Evolutionary conservation across 805 yeast genomes (phyloP).

Genomic region (Danielozyma ontarioensis): DNA sequence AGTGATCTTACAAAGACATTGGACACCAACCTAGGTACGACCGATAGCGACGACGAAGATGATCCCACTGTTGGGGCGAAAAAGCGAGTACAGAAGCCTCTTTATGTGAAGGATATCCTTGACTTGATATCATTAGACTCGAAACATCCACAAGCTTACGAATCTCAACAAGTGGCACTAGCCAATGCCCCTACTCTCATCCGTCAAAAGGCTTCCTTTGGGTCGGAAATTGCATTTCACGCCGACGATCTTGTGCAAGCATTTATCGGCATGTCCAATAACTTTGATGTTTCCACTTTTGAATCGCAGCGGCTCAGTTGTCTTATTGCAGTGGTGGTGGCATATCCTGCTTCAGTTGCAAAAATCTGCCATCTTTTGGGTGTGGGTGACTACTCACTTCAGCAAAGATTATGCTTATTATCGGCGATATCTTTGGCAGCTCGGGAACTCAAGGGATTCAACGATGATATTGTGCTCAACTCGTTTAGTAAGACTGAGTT

Average conservation of each 20-base stretch:
- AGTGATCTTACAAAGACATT: conserved; percentile 20
- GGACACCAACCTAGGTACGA: not conserved
- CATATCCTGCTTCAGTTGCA: conserved; percentile 40
- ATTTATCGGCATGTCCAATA: conserved; percentile 52
- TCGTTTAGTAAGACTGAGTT: conserved; percentile 26
- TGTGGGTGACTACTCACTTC: conserved; percentile 75
- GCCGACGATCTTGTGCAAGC: conserved; percentile 47
- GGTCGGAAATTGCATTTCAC: conserved; percentile 46
- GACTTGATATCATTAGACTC: conserved; percentile 46
- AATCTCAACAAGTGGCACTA: conserved; percentile 47
- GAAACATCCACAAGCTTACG: conserved; percentile 42
- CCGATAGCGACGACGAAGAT: conserved; percentile 44
- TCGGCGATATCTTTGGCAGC: conserved; percentile 68
- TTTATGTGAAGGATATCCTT: conserved; percentile 71
- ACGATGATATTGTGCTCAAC: conserved; percentile 42
- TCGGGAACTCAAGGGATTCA: conserved; percentile 61
- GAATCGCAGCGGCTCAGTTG: conserved; percentile 62
- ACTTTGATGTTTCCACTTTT: conserved; percentile 53
- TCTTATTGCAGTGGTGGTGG: conserved; percentile 58
- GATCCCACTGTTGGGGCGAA: conserved; percentile 39
- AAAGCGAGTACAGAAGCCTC: conserved; percentile 41
- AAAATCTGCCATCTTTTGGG: conserved; percentile 46
- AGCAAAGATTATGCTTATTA: conserved; percentile 65
- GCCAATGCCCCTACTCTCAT: conserved; percentile 53
- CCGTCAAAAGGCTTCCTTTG: conserved; percentile 55